Base-by-base conservation (phyloP, 306 rosid genomes). In the Fragaria vesca region DNA sequence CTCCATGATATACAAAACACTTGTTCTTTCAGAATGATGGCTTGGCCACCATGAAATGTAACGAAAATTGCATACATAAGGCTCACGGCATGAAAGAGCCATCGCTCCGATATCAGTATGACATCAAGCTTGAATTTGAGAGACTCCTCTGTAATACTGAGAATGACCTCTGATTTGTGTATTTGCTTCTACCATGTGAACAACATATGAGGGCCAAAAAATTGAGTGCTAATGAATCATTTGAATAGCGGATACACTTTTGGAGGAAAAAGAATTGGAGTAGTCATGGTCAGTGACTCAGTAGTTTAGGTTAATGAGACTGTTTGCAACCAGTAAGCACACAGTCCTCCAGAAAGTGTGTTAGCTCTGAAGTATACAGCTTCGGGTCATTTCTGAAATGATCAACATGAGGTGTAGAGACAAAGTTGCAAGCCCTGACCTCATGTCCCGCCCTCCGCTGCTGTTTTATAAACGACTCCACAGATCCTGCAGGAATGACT, bases 371-470 rank as follows among this genome's bases (percentile, higher is more conserved):
- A 77, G 91, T 85, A 73, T 96, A 96, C 46, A 91, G 79, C 83
- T 85, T 84, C 0, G 99, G 98, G 84, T 93, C 93, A 85, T 86
- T 91, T 86, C 99, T 86, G 72, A 90, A 96, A 86, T 96, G 99
- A 76, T 96, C 99, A 71, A 96, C 99, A 83, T 96, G 98, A 50
- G 99, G 99, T 4, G 97, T 87, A 54, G 99, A 91, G 48, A 91
- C 86, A 81, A 96, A 96, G 73, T 96, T 90, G 89, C 98, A 93
- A 20, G 99, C 97, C 88, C 97, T 88, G 66, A 93, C 99, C 77
- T 90, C 87, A 74, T 76, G 96, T 47, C 99, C 99, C 16, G 93
- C 90, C 82, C 69, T 87, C 48, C 87, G 87, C 76, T 95, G 99
- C 69, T 91, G 71, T 76, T 91, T 86, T 7, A 93, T 92, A 65